These are phyloP conservation scores for Sporothrix brunneoviolacea DNA, from an alignment of 2,329 filamentous ascomycete species.

Conservation along the genomic window DNA sequence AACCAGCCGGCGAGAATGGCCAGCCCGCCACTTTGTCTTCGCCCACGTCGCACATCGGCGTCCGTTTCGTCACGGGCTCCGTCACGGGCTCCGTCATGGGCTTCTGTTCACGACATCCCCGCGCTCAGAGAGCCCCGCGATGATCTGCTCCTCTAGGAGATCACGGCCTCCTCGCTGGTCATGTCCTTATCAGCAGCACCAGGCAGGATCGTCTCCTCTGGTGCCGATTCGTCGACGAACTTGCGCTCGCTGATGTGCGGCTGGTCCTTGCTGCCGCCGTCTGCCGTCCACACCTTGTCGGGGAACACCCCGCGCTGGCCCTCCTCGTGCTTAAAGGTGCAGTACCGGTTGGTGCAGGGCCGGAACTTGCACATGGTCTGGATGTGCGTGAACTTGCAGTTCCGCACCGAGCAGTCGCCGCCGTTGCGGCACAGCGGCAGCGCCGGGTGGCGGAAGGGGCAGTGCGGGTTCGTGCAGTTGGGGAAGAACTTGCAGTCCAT, in stretches of 20 bases:
- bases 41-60: no score
- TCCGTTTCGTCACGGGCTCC: no score
- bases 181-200: conserved; percentile 29
- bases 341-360: conserved; percentile 83
- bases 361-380: conserved; percentile 82
- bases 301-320: conserved; percentile 80
- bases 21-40: no score
- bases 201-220: conserved; percentile 68
- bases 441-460: conserved; percentile 80
- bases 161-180: conserved; percentile 30
- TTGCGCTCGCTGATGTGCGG: conserved; percentile 81
- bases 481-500: conserved; percentile 88
- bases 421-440: conserved; percentile 89
- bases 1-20: no score
- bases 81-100: no score
- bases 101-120: no score
- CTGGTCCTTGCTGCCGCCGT: conserved; percentile 29
- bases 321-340: conserved; percentile 82
- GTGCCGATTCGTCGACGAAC: conserved; percentile 65
- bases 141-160: conserved; percentile 13
- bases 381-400: conserved; percentile 86
- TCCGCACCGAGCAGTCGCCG: conserved; percentile 70
- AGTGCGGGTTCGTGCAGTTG: conserved; percentile 81
- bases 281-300: conserved; percentile 86
- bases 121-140: not conserved